Percentiles rank a stretch among this genome's conserved stretches.
These are phyloP conservation scores for Neobulgaria alba DNA, from an alignment of 2,329 filamentous ascomycete genomes.

Conservation along the genomic window DNA sequence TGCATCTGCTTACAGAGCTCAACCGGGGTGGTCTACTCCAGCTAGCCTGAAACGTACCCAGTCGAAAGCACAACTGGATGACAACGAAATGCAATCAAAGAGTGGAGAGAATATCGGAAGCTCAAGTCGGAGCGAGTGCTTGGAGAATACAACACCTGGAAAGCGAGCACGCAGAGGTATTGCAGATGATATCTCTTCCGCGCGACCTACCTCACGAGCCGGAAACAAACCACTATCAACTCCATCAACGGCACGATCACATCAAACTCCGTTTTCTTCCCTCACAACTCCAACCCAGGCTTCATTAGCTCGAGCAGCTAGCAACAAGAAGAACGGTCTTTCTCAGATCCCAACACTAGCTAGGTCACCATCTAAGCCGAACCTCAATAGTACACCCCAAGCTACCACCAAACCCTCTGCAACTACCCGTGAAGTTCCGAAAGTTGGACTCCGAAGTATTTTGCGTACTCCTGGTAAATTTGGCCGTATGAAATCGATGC, in stretches of 20 bases:
- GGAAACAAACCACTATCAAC: constrained; percentile 35
- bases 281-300: constrained; percentile 74
- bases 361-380: constrained; percentile 45
- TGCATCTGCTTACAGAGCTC: constrained; percentile 65
- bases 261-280: constrained; percentile 41
- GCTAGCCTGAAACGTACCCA: constrained; percentile 41
- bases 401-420: constrained; percentile 43
- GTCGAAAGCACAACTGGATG: constrained; percentile 44
- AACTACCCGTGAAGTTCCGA: constrained; percentile 33
- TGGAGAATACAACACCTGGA: constrained; percentile 34
- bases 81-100: constrained; percentile 31
- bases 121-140: constrained; percentile 9
- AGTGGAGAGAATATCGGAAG: constrained; percentile 3
- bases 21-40: constrained; percentile 45
- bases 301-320: constrained; percentile 54
- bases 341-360: constrained; percentile 38
- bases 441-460: constrained; percentile 18
- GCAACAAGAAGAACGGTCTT: constrained; percentile 45
- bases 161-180: constrained; percentile 66
- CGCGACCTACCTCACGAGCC: constrained; percentile 50
- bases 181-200: constrained; percentile 60
- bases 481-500: constrained; percentile 50
- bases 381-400: constrained; percentile 35
- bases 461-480: constrained; percentile 22
- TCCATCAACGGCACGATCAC: constrained; percentile 36